A percentile compares a stretch with the other conserved stretches of the same genome.
phyloP scores from a whole-genome alignment of 176 grass and related monocot species.

The barley (Hordeum vulgare) region MorexV3_pseudomolecules_assembly NC_058524.1:200360676-200361175 shows the following conservation, averaged over 20 bases:
- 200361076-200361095: background rate
- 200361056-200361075: background rate
- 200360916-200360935: background rate
- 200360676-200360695: background rate
- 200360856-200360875: background rate
- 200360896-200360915: background rate
- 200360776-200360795: background rate
- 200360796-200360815: background rate
- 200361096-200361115: background rate
- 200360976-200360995: background rate
- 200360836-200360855: background rate
- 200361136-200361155: background rate
- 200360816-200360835: background rate
- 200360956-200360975: background rate
- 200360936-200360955: background rate
- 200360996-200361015: background rate
- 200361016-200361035: background rate
- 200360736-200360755: background rate
- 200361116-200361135: background rate
- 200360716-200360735: background rate
- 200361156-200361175: constrained; percentile 1
- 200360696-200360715: background rate
- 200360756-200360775: background rate
- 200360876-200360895: background rate
- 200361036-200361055: background rate